A percentile compares a stretch with the other conserved stretches of the same genome.
These are phyloP conservation scores for Ceratocystis diversiconidia DNA, from an alignment of 2,329 filamentous ascomycete genomes.

Conservation along the genomic window DNA sequence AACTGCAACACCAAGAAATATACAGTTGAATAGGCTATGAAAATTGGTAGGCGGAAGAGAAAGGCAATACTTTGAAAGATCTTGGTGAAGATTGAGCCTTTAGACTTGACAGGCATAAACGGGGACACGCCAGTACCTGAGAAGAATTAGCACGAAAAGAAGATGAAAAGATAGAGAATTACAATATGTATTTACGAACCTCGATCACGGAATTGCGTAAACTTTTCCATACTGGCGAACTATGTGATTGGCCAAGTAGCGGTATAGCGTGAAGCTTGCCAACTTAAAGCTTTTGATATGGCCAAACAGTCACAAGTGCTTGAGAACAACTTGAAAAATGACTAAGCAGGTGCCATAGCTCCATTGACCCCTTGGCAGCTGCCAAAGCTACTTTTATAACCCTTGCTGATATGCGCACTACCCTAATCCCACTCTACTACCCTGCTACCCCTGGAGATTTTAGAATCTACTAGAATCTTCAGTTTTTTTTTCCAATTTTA, in stretches of 20 bases:
- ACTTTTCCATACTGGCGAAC: conserved; percentile 66
- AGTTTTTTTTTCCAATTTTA: background rate
- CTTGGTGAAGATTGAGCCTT: conserved; percentile 44
- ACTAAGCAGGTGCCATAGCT: background rate
- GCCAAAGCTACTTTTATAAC: background rate
- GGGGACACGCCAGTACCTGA: conserved; percentile 89
- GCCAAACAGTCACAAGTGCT: background rate
- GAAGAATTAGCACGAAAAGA: background rate
- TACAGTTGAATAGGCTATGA: conserved; percentile 49
- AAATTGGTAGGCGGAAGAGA: conserved; percentile 62
- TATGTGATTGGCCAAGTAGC: background rate
- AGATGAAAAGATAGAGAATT: background rate
- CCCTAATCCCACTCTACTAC: background rate
- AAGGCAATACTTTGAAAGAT: conserved; percentile 61
- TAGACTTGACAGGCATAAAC: conserved; percentile 67
- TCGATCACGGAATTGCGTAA: conserved; percentile 81
- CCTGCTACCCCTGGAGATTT: background rate
- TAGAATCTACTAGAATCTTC: conserved; percentile 3
- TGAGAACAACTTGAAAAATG: background rate
- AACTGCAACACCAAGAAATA: conserved; percentile 77
- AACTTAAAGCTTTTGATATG: background rate
- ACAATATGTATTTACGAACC: conserved; percentile 35
- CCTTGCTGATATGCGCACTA: background rate
- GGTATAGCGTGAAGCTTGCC: background rate
- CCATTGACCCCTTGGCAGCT: background rate